Evolutionary conservation across 768 basidiomycete species (phyloP).

Genomic region (Leucocoprinus leucothites): DNA sequence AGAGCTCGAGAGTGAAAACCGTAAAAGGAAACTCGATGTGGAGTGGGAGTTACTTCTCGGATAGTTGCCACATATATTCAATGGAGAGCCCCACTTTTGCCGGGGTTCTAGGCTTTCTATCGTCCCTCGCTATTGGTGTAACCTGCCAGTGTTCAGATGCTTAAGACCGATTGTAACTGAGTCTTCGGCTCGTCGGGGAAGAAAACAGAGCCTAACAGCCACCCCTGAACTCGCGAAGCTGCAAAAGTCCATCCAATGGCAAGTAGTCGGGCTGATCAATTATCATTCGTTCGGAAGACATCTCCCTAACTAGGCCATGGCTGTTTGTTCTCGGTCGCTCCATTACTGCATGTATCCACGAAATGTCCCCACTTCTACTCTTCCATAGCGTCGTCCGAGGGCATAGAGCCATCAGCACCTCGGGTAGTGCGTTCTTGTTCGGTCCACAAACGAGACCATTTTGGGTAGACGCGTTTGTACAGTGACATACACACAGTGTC

Average conservation of each 20-base stretch:
- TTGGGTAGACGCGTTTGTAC: slow-evolving; percentile 93
- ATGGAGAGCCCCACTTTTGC: background rate
- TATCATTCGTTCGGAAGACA: too few relatives aligned
- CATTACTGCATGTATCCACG: background rate
- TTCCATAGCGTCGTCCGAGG: slow-evolving; percentile 6
- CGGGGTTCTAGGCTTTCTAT: background rate
- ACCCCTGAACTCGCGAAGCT: too few relatives aligned
- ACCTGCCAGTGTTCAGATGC: too few relatives aligned
- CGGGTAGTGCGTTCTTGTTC: slow-evolving; percentile 13
- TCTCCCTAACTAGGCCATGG: too few relatives aligned
- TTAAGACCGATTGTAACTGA: too few relatives aligned
- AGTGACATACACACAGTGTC: slow-evolving; percentile 94
- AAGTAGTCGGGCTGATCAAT: too few relatives aligned
- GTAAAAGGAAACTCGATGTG: background rate
- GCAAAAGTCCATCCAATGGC: background rate
- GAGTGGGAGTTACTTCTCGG: background rate
- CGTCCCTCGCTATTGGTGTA: background rate
- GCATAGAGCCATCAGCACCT: background rate
- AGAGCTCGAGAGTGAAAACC: background rate
- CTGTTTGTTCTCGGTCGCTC: too few relatives aligned
- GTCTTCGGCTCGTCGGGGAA: too few relatives aligned
- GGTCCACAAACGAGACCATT: slow-evolving; percentile 67
- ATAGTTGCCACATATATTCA: background rate
- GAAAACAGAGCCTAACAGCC: too few relatives aligned
- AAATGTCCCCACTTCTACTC: background rate